These are phyloP conservation scores for Meredithiella fracta DNA, from an alignment of 2,329 filamentous ascomycete species.

Conservation along the genomic window DNA sequence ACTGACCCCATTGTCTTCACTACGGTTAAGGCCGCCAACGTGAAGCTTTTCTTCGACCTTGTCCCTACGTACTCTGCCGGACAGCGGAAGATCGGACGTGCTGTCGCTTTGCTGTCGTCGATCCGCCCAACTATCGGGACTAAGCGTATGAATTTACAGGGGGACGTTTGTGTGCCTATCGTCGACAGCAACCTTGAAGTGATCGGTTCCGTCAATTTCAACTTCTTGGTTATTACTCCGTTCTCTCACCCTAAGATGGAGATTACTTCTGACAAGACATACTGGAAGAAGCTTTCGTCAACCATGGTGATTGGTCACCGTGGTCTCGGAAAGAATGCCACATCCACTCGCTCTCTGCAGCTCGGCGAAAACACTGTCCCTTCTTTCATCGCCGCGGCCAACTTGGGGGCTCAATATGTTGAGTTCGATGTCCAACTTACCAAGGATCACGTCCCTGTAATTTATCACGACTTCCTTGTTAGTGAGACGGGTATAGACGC, in stretches of 20 bases:
- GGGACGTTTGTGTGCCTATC: slow-evolving; percentile 83
- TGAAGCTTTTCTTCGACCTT: slow-evolving; percentile 86
- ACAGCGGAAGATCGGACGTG: slow-evolving; percentile 68
- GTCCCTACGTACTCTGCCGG: slow-evolving; percentile 88
- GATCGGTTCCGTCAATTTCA: slow-evolving; percentile 91
- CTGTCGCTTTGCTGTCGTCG: slow-evolving; percentile 71
- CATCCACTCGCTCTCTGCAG: slow-evolving; percentile 71
- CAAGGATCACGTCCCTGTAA: slow-evolving; percentile 96
- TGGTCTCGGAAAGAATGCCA: slow-evolving; percentile 78
- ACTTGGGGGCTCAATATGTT: slow-evolving; percentile 64
- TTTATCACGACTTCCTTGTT: slow-evolving; percentile 96
- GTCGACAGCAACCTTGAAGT: slow-evolving; percentile 72
- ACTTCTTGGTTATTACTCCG: slow-evolving; percentile 86
- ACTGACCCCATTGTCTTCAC: slow-evolving; percentile 90
- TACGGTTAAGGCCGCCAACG: slow-evolving; percentile 57
- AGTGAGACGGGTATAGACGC: slow-evolving; percentile 96
- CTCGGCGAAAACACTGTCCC: slow-evolving; percentile 90
- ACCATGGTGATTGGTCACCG: slow-evolving; percentile 65
- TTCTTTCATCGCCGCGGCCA: slow-evolving; percentile 92
- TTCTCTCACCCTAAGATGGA: slow-evolving; percentile 91
- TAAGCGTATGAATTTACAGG: slow-evolving; percentile 80
- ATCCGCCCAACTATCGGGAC: slow-evolving; percentile 69
- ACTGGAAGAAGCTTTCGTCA: slow-evolving; percentile 83
- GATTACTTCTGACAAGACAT: slow-evolving; percentile 77
- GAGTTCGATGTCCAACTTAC: slow-evolving; percentile 87